These are phyloP conservation scores for Artemisia tridentata DNA, from an alignment of 129 eudicot species.

Conservation along the genomic window DNA sequence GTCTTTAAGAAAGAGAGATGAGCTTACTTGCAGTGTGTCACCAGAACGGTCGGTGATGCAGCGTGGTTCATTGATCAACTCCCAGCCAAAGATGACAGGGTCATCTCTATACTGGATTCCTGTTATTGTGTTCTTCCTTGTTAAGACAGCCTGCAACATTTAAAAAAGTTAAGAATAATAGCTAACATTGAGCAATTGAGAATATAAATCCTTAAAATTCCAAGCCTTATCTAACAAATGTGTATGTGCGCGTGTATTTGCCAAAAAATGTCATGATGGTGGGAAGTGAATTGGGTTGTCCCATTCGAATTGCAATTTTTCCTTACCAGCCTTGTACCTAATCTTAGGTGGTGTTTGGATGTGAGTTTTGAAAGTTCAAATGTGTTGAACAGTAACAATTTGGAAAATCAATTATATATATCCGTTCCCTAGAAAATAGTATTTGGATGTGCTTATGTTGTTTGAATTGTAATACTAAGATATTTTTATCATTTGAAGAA, in stretches of 20 bases:
- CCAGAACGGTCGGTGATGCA: conserved; percentile 90
- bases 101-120: conserved; percentile 92
- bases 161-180: not conserved
- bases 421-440: not conserved
- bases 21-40: conserved; percentile 81
- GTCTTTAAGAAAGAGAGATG: not conserved
- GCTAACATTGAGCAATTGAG: not conserved
- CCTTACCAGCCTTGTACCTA: not conserved
- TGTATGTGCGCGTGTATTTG: not conserved
- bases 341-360: not conserved
- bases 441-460: not conserved
- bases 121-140: conserved; percentile 87
- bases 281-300: no score
- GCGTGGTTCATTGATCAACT: conserved; percentile 91
- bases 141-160: conserved; percentile 62
- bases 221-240: no score
- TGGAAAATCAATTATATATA: not conserved
- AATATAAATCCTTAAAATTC: no score
- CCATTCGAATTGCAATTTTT: no score
- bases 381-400: not conserved
- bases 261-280: not conserved
- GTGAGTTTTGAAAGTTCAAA: not conserved
- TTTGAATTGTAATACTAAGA: not conserved
- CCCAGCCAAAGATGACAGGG: conserved; percentile 95
- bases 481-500: not conserved